Percentiles rank a stretch among this genome's conserved stretches.
Evolutionary conservation across 768 basidiomycete species (phyloP).

Genomic region (Kwoniella sp.): DNA sequence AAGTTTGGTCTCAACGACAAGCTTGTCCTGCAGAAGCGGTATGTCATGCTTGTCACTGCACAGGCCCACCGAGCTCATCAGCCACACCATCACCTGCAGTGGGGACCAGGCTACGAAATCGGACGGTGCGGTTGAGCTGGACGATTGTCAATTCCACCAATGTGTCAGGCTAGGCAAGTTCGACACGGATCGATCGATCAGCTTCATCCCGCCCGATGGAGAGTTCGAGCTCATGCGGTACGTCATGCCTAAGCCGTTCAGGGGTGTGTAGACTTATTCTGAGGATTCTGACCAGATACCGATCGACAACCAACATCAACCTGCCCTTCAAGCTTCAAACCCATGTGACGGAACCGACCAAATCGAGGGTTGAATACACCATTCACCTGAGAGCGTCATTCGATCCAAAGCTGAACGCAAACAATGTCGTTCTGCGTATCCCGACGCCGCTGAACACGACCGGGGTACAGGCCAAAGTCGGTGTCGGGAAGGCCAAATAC

Average conservation of each 20-base stretch:
- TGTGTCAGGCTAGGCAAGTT: slow-evolving; percentile 94
- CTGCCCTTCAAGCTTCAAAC: slow-evolving; percentile 84
- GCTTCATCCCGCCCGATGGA: slow-evolving; percentile 95
- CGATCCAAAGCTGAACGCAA: slow-evolving; percentile 84
- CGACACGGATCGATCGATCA: slow-evolving; percentile 87
- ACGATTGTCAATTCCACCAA: slow-evolving; percentile 98
- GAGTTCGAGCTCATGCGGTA: slow-evolving; percentile 98
- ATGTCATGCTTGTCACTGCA: slow-evolving; percentile 46
- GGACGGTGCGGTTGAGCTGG: slow-evolving; percentile 75
- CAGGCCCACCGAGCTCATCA: background rate
- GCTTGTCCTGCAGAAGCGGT: slow-evolving; percentile 86
- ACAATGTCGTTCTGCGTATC: slow-evolving; percentile 84
- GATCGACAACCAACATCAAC: slow-evolving; percentile 92
- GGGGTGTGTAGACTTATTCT: background rate
- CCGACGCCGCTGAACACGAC: slow-evolving; percentile 96
- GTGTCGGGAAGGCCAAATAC: slow-evolving; percentile 93
- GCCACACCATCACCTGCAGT: too few relatives aligned
- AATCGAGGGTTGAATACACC: slow-evolving; percentile 83
- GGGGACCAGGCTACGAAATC: slow-evolving; percentile 44
- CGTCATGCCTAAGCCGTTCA: slow-evolving; percentile 34
- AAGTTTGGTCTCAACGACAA: slow-evolving; percentile 99
- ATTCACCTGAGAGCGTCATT: slow-evolving; percentile 85
- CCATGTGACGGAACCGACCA: slow-evolving; percentile 88
- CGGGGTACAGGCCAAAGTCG: slow-evolving; percentile 83
- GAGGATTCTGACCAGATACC: slow-evolving; percentile 61